A percentile compares a stretch with the other conserved stretches of the same genome.
These are phyloP conservation scores for Geotrichum bryndzae DNA, from an alignment of 1,139 yeast species.

Conservation along the genomic window DNA sequence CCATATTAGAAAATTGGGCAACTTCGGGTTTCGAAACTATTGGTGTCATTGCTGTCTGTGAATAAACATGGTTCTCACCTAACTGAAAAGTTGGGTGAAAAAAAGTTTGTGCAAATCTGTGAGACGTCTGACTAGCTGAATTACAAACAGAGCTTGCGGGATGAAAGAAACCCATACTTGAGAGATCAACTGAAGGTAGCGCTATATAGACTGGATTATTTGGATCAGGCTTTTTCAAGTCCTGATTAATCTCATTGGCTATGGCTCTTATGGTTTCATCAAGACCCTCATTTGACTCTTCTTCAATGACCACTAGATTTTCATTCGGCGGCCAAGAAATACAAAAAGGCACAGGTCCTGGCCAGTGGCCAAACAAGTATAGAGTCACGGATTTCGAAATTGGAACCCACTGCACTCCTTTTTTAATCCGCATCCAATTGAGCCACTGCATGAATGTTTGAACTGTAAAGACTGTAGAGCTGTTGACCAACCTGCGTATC, in stretches of 20 bases:
- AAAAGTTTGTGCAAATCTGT: too few relatives aligned
- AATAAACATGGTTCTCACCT: too few relatives aligned
- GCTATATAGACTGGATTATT: not conserved
- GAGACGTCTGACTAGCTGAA: too few relatives aligned
- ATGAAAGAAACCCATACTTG: too few relatives aligned
- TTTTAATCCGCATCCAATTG: not conserved
- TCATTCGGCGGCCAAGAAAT: not conserved
- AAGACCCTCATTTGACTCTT: not conserved
- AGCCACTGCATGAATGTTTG: not conserved
- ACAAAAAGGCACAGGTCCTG: not conserved
- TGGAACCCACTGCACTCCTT: not conserved
- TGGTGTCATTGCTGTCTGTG: too few relatives aligned
- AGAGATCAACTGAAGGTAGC: not conserved
- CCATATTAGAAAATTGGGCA: too few relatives aligned
- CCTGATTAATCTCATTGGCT: not conserved
- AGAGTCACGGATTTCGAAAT: not conserved
- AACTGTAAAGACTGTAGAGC: not conserved
- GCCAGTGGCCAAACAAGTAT: not conserved
- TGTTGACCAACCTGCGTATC: not conserved
- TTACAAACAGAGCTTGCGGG: not conserved
- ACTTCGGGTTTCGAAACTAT: too few relatives aligned
- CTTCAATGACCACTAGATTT: not conserved
- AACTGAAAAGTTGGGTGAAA: too few relatives aligned
- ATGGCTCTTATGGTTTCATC: not conserved
- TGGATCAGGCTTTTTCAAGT: not conserved